Percentiles rank a stretch among this genome's conserved stretches.
phyloP scores from a whole-genome alignment of 805 yeast genomes.

The Ogataea minuta region DNA sequence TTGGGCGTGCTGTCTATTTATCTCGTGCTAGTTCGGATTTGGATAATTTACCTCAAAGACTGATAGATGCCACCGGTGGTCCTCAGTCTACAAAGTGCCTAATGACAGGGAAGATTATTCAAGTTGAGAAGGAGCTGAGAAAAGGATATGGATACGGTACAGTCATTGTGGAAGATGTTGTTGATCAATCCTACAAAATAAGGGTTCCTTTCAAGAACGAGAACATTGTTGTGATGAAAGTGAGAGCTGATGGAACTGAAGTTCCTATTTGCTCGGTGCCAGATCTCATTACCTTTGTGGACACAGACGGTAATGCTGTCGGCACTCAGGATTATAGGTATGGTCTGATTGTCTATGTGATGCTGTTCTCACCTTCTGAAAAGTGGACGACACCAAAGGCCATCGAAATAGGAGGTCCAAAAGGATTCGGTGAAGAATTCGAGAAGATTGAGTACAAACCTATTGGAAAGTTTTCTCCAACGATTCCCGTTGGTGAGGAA shows the following conservation, averaged over 20 bases:
- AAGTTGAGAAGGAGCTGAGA: constrained; percentile 38
- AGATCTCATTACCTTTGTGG: constrained; percentile 40
- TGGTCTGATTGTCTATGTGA: constrained; percentile 40
- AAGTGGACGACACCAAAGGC: constrained; percentile 38
- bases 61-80: constrained; percentile 38
- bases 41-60: constrained; percentile 32
- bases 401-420: constrained; percentile 41
- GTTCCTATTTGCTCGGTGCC: constrained; percentile 39
- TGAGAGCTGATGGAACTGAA: constrained; percentile 22
- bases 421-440: constrained; percentile 30
- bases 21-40: constrained; percentile 37
- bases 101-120: constrained; percentile 41
- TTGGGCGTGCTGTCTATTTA: constrained; percentile 40
- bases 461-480: constrained; percentile 32
- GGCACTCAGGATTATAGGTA: constrained; percentile 46
- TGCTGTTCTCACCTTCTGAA: constrained; percentile 36
- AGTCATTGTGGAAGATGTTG: constrained; percentile 29
- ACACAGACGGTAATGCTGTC: constrained; percentile 42
- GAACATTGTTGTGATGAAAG: constrained; percentile 36
- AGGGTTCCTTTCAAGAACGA: constrained; percentile 46
- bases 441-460: constrained; percentile 37
- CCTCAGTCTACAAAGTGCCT: constrained; percentile 31
- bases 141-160: constrained; percentile 46
- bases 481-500: constrained; percentile 15
- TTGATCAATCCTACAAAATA: constrained; percentile 14